These are phyloP conservation scores for Cystofilobasidium ferigula DNA, from an alignment of 768 basidiomycete species.

Conservation along the genomic window DNA sequence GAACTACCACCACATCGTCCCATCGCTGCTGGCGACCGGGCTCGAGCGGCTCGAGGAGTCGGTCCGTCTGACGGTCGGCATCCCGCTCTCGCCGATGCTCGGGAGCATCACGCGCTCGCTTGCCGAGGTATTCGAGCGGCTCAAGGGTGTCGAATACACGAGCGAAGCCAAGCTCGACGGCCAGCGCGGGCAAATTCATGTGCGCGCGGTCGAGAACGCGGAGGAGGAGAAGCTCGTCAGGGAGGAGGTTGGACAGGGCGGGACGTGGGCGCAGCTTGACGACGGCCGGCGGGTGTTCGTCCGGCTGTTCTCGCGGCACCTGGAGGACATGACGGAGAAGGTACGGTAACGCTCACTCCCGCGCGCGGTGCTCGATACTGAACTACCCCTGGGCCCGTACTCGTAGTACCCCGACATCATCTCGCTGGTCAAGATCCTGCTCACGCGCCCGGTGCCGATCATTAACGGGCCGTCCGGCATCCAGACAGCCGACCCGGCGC, in stretches of 20 bases:
- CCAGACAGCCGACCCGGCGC: neutral
- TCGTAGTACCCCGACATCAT: conserved; percentile 71
- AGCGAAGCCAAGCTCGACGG: conserved; percentile 89
- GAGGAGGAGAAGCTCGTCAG: conserved; percentile 7
- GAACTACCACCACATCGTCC: conserved; percentile 48
- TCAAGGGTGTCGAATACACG: conserved; percentile 53
- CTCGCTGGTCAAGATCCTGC: conserved; percentile 47
- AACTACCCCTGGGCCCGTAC: conserved; percentile 9
- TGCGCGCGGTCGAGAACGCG: conserved; percentile 25
- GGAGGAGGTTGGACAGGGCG: conserved; percentile 12
- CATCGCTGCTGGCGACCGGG: conserved; percentile 40
- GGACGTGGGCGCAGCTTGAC: neutral
- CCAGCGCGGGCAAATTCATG: conserved; percentile 43
- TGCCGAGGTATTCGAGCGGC: conserved; percentile 64
- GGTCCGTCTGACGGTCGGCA: conserved; percentile 43
- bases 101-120: conserved; percentile 78
- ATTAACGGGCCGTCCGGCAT: neutral
- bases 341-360: neutral
- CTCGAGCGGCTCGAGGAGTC: conserved; percentile 7
- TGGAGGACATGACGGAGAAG: conserved; percentile 27
- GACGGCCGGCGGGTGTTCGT: conserved; percentile 35
- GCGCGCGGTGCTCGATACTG: neutral
- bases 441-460: conserved; percentile 31
- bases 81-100: conserved; percentile 73
- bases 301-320: conserved; percentile 48